Evolutionary conservation across 257 asterid genomes (phyloP), one percentile per base, ranked within the genome.

Genomic region (Petunia axillaris): DNA sequence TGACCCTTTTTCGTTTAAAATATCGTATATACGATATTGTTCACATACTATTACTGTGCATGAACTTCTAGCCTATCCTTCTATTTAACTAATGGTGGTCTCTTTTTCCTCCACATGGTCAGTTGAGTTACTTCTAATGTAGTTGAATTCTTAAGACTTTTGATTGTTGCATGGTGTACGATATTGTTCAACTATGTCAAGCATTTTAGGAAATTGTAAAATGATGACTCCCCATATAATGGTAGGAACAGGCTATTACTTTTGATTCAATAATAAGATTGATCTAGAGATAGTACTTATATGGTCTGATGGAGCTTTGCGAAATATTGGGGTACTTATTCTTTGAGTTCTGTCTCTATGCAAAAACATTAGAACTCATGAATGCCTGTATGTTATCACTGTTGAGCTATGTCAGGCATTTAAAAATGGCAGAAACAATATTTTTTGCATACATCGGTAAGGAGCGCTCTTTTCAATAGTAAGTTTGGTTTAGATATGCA

Each of bases 281-380:
- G 43, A 48, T 66, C 59, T 25, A 25, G 77, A 48, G 40, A 25
- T 25, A 1, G 25, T 25, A 11, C 59, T 70, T 70, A 25, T 25
- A 54, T 71, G 60, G 77, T 70, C 5, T 68, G 38, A 44, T 68
- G 57, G 57, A 68, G 57, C 76, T 68, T 68, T 68, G 3, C n/a
- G 9, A 44, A 68, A 70, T 46, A 10, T 46, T 9, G 59, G 10
- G 59, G 48, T 25, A 52, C 15, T 2, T 9, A 70, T 71, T 48
- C 0, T 25, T 71, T 71, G 43, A 59, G 59, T 71, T 25, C 25
- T 48, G 41, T 48, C 41, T 10, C 25, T 4, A 3, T 70, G 76
- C 25, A 70, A 53, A 70, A 70, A 9, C 10, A 25, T 46, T 46
- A 46, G 60, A 5, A 48, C 16, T 46, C 25, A 16, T 16, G 57